These are phyloP conservation scores for Coriolopsis trogii DNA, from an alignment of 1,284 basidiomycete genomes.

Conservation along the genomic window DNA sequence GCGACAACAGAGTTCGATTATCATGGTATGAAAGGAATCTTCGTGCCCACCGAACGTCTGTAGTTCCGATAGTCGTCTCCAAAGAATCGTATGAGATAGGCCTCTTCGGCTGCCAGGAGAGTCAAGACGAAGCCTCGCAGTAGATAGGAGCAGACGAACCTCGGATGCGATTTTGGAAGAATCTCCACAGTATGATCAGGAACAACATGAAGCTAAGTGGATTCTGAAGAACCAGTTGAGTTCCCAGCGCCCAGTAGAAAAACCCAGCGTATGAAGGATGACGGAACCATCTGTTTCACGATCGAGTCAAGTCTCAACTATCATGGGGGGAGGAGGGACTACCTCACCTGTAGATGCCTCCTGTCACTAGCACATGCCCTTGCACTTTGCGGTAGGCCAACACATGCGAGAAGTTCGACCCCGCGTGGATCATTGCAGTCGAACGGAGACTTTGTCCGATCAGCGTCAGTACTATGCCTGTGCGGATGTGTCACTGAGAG, in stretches of 20 bases:
- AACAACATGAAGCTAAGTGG: constrained; percentile 74
- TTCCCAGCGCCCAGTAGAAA: constrained; percentile 97
- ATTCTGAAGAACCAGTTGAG: constrained; percentile 93
- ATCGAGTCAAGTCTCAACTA: background rate
- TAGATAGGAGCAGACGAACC: constrained; percentile 49
- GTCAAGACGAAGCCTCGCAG: background rate
- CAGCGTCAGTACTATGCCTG: constrained; percentile 68
- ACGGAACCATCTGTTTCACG: constrained; percentile 72
- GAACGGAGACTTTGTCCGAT: constrained; percentile 83
- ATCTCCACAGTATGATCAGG: constrained; percentile 72
- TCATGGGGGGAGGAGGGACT: background rate
- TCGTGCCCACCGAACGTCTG: constrained; percentile 66
- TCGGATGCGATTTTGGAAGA: constrained; percentile 84
- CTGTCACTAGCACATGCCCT: constrained; percentile 81
- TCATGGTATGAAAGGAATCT: constrained; percentile 71
- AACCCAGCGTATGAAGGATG: constrained; percentile 98
- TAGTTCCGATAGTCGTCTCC: constrained; percentile 80
- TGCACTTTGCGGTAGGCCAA: constrained; percentile 77
- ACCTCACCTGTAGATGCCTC: constrained; percentile 85
- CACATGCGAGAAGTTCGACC: constrained; percentile 90
- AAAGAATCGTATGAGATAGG: constrained; percentile 76
- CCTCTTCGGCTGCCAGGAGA: constrained; percentile 70
- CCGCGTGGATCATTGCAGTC: constrained; percentile 94
- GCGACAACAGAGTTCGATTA: constrained; percentile 17
- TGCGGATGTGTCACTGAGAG: background rate